Evolutionary conservation across 176 grass and related monocot species (phyloP), one percentile per base, ranked within the genome.

Genomic region (Cocos nucifera): DNA sequence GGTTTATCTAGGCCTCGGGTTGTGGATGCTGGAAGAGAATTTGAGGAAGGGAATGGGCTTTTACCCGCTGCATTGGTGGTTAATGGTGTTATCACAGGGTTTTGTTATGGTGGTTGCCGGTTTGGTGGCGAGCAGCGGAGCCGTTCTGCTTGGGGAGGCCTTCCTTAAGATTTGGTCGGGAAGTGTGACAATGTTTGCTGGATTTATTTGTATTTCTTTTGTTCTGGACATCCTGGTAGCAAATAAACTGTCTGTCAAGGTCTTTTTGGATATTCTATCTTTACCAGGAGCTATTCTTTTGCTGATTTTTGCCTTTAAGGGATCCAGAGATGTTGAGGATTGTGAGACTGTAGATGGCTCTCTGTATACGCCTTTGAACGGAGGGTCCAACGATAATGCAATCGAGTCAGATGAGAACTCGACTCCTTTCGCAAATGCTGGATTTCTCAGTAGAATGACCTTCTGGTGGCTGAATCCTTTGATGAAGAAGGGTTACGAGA

Each of bases 381-480:
- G 21, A 17, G 75, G 71, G 53, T n/a, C 19, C 7, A 64, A 50
- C 74, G 27, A 16, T 20, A 65, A 22, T 17, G 56, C 4, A 21
- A 54, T 64, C 61, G 78, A 85, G 62, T 59, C 72, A 39, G 58
- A 80, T 51, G 52, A 16, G 51, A 24, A 56, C 58, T 73, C 73
- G 4, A 78, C 87, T 56, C 62, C 69, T 23, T 87, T 91, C 58
- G 81, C 83, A 22, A 73, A 67, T 70, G 87, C 87, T 66, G 78
- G 81, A 0, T 73, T 80, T 65, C 75, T 91, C 54, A 91, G 81
- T 51, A 49, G 63, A 39, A 85, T 97, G 83, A 73, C 87, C 17
- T 97, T 97, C 66, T 88, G 87, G 87, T 97, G 92, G 87, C 35
- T 97, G 56, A 97, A 91, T 32, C 65, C 73, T 29, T 73, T 97